Evolutionary conservation across 2,329 filamentous ascomycete species (phyloP), one percentile per base, ranked within the genome.

Genomic region (Drechslerella dactyloides): DNA sequence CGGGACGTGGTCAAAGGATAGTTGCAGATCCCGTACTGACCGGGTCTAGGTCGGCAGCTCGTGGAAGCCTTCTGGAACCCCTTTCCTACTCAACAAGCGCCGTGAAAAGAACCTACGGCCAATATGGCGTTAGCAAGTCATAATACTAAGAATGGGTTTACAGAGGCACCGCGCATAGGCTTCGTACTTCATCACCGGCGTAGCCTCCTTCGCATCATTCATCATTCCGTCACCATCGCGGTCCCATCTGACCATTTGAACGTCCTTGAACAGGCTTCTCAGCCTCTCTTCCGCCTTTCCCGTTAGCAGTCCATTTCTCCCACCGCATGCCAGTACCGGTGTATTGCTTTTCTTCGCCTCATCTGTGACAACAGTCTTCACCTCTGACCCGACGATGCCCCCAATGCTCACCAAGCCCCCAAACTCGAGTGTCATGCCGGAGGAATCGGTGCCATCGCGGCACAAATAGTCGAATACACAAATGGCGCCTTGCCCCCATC

Each of bases 211-310:
- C 59, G 89, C 84, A 78, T 84, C 89, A 51, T 83, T 82, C n/a
- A 92, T 91, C 93, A 97, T 96, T 0, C 84, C 85, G 79, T 96
- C 91, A 4, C 88, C 90, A 1, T 79, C 80, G 77, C 88, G 86
- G 77, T 84, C 85, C 86, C 90, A 94, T 76, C 85, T 85, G 63
- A 87, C 87, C 74, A 88, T 83, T 78, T 86, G 84, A 21, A 91
- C 86, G 76, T 87, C 83, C 74, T 83, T 81, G 79, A 93, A 94
- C 61, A 85, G 84, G 46, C 82, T 81, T 78, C 86, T 89, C 37
- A 92, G 80, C 65, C 84, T 81, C n/a, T 86, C 84, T 15, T 89
- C 82, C 0, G 86, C 86, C 8, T 86, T 85, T 2, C 86, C 84
- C 8, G 87, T 87, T 0, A 91, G 82, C 76, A 85, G 82, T 1